These are phyloP conservation scores for Eucalyptus guilfoylei DNA, from an alignment of 345 rosid genomes.

Conservation along the genomic window DNA sequence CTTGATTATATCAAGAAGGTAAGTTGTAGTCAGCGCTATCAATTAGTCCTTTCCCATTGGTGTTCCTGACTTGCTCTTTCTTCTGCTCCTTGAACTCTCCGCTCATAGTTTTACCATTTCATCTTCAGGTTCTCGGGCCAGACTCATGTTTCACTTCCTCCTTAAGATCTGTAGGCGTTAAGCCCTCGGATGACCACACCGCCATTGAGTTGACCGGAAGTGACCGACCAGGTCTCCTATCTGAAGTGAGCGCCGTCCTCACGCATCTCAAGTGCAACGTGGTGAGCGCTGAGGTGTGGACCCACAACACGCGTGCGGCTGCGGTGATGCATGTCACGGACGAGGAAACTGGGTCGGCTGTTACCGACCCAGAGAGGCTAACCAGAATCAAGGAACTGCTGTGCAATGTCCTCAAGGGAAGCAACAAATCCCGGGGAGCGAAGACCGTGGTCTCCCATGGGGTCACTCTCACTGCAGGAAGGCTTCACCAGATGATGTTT, in stretches of 20 bases:
- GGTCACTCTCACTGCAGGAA: slow-evolving; percentile 60
- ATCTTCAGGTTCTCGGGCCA: slow-evolving; percentile 64
- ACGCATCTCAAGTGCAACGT: slow-evolving; percentile 77
- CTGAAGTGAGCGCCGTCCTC: slow-evolving; percentile 85
- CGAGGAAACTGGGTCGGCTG: slow-evolving; percentile 48
- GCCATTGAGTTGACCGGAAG: slow-evolving; percentile 78
- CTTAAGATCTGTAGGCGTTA: slow-evolving; percentile 61
- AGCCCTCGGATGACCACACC: slow-evolving; percentile 56
- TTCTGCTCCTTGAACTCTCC: not conserved
- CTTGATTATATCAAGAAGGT: slow-evolving; percentile 76
- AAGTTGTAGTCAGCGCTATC: not conserved
- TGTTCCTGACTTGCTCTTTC: not conserved
- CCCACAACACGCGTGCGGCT: slow-evolving; percentile 85
- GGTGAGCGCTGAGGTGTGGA: slow-evolving; percentile 85
- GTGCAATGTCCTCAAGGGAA: slow-evolving; percentile 68
- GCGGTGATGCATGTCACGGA: slow-evolving; percentile 89
- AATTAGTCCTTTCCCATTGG: not conserved
- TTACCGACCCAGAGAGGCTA: slow-evolving; percentile 54
- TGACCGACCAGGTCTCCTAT: slow-evolving; percentile 87
- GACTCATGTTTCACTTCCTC: slow-evolving; percentile 67
- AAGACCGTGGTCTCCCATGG: slow-evolving; percentile 62
- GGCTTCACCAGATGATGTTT: slow-evolving; percentile 99
- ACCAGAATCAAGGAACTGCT: slow-evolving; percentile 58
- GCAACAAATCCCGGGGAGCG: slow-evolving; percentile 51
- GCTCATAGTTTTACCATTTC: not conserved